Conservation (phyloP, 2,329 filamentous ascomycete genomes). For the Trichoderma afroharzianum region DNA sequence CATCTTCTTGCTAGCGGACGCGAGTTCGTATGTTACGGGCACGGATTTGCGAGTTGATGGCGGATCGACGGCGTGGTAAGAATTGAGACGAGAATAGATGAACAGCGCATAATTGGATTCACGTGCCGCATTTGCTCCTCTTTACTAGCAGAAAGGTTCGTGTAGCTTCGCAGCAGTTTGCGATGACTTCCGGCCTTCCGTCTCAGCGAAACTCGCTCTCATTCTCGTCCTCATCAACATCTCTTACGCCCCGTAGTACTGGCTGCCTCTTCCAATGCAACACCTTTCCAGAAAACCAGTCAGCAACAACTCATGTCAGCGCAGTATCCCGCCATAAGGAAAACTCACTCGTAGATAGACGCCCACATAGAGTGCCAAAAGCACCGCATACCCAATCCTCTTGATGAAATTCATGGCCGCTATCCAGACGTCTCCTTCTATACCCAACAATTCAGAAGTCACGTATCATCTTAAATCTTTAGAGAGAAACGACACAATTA, state of each 20-base stretch:
- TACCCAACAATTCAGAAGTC: neutral
- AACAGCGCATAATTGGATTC: neutral
- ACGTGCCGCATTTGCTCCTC: neutral
- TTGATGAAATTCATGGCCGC: neutral
- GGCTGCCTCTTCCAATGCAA: neutral
- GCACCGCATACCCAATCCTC: conserved; percentile 4
- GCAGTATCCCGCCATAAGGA: neutral
- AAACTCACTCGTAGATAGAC: neutral
- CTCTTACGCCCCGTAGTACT: neutral
- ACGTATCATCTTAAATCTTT: neutral
- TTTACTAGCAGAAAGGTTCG: neutral
- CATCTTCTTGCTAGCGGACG: neutral
- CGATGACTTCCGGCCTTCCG: neutral
- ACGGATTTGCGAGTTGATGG: conserved; percentile 10
- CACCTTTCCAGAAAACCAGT: neutral
- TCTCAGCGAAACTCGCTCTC: neutral
- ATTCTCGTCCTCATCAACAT: neutral
- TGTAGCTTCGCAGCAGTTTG: neutral
- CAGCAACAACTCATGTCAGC: neutral
- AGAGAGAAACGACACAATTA: too few relatives aligned
- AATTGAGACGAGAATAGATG: neutral
- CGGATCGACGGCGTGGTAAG: conserved; percentile 12
- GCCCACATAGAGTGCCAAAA: conserved; percentile 12
- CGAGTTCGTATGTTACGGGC: conserved; percentile 14
- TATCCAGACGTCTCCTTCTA: neutral